A percentile compares a stretch with the other conserved stretches of the same genome.
These are phyloP conservation scores for Vitis riparia DNA, from an alignment of 164 flowering plant species.

Conservation along the genomic window DNA sequence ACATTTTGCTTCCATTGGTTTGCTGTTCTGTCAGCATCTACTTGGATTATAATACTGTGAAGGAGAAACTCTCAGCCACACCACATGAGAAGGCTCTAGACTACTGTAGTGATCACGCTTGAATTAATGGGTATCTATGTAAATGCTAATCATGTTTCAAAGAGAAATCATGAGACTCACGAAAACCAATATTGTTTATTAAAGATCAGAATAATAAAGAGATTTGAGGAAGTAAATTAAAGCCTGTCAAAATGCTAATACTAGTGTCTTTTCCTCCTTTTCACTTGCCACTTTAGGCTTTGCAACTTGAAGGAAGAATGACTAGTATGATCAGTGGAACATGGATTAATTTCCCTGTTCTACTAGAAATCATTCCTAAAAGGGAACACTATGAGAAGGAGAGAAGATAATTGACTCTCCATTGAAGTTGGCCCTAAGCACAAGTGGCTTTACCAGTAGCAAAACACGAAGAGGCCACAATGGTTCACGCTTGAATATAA, in stretches of 20 bases:
- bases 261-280: neutral
- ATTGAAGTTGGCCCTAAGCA: neutral
- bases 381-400: too few species aligned
- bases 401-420: neutral
- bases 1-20: neutral
- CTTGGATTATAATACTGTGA: neutral
- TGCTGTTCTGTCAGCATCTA: constrained; percentile 6
- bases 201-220: neutral
- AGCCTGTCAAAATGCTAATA: neutral
- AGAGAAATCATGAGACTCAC: constrained; percentile 15
- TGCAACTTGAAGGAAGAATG: neutral
- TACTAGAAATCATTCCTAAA: neutral
- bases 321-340: neutral
- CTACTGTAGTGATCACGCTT: neutral
- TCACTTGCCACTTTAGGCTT: too few species aligned
- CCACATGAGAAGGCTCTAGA: constrained; percentile 1
- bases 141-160: constrained; percentile 21
- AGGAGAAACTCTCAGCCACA: constrained; percentile 3
- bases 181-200: constrained; percentile 3
- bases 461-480: neutral
- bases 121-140: constrained; percentile 4
- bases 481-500: neutral
- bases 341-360: neutral
- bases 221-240: too few species aligned
- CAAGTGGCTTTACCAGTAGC: neutral